Evolutionary conservation across 495 filamentous ascomycete genomes (phyloP).

Genomic region (Tricharina praecox): DNA sequence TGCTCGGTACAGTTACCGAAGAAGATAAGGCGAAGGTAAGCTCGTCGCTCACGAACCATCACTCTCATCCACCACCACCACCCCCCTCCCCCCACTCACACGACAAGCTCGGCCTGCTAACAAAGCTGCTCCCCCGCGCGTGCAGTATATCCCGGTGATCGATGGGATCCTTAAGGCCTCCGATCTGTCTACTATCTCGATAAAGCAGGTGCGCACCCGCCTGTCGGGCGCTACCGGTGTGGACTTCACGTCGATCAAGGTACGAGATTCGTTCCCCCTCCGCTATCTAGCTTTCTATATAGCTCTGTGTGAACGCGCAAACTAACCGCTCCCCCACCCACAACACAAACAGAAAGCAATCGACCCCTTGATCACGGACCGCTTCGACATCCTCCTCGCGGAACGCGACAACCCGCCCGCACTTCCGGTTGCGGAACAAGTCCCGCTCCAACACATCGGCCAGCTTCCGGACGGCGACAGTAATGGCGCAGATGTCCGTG

Average conservation of each 20-base stretch:
- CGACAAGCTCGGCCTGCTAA: too few relatives aligned
- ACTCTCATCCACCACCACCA: not conserved
- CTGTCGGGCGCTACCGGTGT: constrained; percentile 51
- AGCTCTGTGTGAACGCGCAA: too few relatives aligned
- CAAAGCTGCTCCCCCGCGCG: constrained; percentile 13
- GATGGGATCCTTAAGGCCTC: constrained; percentile 70
- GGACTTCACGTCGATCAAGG: constrained; percentile 79
- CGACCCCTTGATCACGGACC: constrained; percentile 66
- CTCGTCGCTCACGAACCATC: not conserved
- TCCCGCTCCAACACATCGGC: not conserved
- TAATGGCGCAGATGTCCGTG: constrained; percentile 15
- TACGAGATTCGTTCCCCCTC: constrained; percentile 26
- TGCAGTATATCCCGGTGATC: constrained; percentile 66
- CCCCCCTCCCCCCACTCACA: not conserved
- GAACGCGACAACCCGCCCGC: constrained; percentile 32
- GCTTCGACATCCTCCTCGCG: constrained; percentile 66
- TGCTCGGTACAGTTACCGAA: constrained; percentile 6
- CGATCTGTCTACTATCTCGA: constrained; percentile 78
- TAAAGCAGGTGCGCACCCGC: constrained; percentile 78
- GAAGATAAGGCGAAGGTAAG: constrained; percentile 5
- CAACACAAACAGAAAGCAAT: constrained; percentile 65
- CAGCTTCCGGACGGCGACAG: constrained; percentile 19
- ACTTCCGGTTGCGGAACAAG: too few relatives aligned
- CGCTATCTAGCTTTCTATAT: constrained; percentile 3
- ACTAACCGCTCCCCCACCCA: too few relatives aligned